phyloP scores from a whole-genome alignment of 1,284 basidiomycete species.

The Porogramme epimiltina region DNA sequence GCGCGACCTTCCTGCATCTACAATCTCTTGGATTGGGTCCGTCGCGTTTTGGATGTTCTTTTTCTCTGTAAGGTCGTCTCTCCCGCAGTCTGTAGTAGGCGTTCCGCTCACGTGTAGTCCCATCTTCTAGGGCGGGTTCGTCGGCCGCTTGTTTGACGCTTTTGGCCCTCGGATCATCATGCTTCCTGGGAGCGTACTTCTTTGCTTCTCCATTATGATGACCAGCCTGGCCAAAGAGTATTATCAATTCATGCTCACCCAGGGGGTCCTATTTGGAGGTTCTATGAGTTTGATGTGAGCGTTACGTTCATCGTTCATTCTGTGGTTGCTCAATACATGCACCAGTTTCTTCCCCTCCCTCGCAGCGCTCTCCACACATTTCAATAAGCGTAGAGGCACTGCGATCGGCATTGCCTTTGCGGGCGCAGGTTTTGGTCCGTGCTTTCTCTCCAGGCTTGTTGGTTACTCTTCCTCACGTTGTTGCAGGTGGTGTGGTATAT shows the following conservation, averaged over 20 bases:
- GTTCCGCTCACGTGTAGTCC: neutral
- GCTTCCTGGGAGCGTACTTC: slow-evolving; percentile 23
- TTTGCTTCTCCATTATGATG: slow-evolving; percentile 29
- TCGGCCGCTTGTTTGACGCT: slow-evolving; percentile 25
- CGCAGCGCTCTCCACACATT: slow-evolving; percentile 39
- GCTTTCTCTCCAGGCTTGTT: neutral
- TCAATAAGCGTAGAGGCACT: slow-evolving; percentile 51
- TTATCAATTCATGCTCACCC: slow-evolving; percentile 60
- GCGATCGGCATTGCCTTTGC: slow-evolving; percentile 50
- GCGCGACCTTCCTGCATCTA: slow-evolving; percentile 30
- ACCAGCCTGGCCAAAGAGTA: slow-evolving; percentile 47
- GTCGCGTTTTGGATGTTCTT: slow-evolving; percentile 39
- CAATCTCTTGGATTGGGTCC: slow-evolving; percentile 47
- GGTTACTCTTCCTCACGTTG: neutral
- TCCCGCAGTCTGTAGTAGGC: neutral
- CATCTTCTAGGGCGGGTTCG: slow-evolving; percentile 21
- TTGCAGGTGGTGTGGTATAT: slow-evolving; percentile 27
- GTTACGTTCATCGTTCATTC: neutral
- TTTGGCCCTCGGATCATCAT: slow-evolving; percentile 25
- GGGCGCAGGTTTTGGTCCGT: slow-evolving; percentile 25
- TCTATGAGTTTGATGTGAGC: slow-evolving; percentile 21
- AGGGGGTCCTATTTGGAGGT: slow-evolving; percentile 43
- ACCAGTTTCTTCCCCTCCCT: slow-evolving; percentile 44
- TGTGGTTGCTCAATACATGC: slow-evolving; percentile 22
- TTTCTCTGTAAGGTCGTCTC: slow-evolving; percentile 32